phyloP scores from a whole-genome alignment of 2,329 filamentous ascomycete genomes.

The Fusarium sp. region DNA sequence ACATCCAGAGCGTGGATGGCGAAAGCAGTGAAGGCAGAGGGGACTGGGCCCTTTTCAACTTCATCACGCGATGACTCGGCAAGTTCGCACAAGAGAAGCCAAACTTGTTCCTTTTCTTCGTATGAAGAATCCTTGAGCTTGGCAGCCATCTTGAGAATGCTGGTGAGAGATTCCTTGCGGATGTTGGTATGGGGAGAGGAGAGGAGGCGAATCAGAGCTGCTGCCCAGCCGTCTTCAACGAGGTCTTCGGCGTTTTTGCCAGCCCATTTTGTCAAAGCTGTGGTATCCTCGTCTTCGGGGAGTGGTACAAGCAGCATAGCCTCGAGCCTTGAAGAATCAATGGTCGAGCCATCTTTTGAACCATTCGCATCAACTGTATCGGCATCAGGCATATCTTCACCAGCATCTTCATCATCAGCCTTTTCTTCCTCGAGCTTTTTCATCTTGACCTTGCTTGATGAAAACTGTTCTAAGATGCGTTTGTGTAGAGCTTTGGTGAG shows the following conservation, averaged over 20 bases:
- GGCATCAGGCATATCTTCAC: slow-evolving; percentile 34
- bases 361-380: slow-evolving; percentile 1
- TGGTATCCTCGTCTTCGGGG: slow-evolving; percentile 59
- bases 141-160: slow-evolving; percentile 72
- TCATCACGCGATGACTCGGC: slow-evolving; percentile 74
- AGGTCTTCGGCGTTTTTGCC: slow-evolving; percentile 82
- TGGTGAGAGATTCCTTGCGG: slow-evolving; percentile 79
- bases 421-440: slow-evolving; percentile 34
- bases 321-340: slow-evolving; percentile 58
- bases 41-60: slow-evolving; percentile 68
- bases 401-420: slow-evolving; percentile 10
- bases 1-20: slow-evolving; percentile 76
- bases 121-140: slow-evolving; percentile 75
- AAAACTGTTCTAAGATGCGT: slow-evolving; percentile 48
- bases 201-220: slow-evolving; percentile 77
- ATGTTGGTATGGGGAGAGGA: slow-evolving; percentile 80
- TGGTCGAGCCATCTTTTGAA: slow-evolving; percentile 11
- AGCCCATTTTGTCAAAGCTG: slow-evolving; percentile 71
- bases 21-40: slow-evolving; percentile 81
- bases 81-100: slow-evolving; percentile 82
- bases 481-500: slow-evolving; percentile 45
- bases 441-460: slow-evolving; percentile 41
- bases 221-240: slow-evolving; percentile 79
- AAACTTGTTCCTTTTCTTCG: slow-evolving; percentile 80
- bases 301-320: slow-evolving; percentile 63